phyloP scores from a whole-genome alignment of 768 basidiomycete genomes.

The Psilocybe cyanescens region DNA sequence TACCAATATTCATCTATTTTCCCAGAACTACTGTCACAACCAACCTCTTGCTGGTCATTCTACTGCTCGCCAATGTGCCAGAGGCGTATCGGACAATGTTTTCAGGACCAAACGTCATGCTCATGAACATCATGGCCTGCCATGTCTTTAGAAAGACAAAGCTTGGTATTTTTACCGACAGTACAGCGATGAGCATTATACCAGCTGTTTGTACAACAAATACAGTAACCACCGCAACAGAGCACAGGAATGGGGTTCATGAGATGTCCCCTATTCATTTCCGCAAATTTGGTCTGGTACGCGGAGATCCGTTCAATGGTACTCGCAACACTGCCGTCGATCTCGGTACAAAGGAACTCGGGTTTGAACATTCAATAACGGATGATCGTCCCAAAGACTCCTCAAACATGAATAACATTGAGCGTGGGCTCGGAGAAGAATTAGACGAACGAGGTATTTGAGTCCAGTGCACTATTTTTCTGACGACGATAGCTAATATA shows the following conservation, averaged over 20 bases:
- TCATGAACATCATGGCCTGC: conserved; percentile 24
- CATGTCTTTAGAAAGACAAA: conserved; percentile 18
- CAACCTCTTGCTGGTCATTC: conserved; percentile 13
- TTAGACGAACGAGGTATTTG: no score
- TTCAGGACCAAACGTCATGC: conserved; percentile 15
- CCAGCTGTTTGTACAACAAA: no score
- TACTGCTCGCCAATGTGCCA: conserved; percentile 12
- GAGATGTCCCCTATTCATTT: neutral
- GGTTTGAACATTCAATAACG: no score
- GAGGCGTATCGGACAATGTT: conserved; percentile 15
- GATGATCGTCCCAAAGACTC: no score
- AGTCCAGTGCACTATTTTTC: no score
- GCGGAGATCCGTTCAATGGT: neutral
- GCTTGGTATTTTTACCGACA: conserved; percentile 4
- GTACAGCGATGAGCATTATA: no score
- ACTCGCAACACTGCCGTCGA: no score
- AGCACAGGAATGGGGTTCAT: neutral
- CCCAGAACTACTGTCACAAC: conserved; percentile 12
- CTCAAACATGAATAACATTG: no score
- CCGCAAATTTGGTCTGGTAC: neutral
- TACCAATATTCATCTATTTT: neutral
- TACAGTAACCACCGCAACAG: neutral
- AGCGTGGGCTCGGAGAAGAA: no score
- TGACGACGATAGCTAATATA: no score
- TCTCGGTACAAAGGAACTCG: no score